Conservation (phyloP, 257 asterid species). For the Buddleja alternifolia region DNA sequence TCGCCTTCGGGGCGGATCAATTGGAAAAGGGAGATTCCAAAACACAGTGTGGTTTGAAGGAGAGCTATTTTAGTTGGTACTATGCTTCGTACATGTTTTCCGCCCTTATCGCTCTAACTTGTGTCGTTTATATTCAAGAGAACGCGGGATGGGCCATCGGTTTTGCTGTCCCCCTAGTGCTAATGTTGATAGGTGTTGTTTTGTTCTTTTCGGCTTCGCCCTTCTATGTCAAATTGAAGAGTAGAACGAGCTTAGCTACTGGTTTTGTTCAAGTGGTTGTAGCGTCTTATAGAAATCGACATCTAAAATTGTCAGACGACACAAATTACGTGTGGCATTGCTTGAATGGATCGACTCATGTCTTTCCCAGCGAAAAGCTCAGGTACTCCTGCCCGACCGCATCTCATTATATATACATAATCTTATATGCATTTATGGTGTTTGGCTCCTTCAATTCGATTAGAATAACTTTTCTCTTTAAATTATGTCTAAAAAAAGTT, state of each 20-base stretch:
- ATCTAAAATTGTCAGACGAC: slow-evolving; percentile 27
- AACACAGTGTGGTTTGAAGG: slow-evolving; percentile 25
- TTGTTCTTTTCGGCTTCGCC: slow-evolving; percentile 58
- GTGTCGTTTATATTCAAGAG: slow-evolving; percentile 75
- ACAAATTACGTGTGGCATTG: slow-evolving; percentile 37
- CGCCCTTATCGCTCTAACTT: slow-evolving; percentile 49
- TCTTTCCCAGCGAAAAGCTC: slow-evolving; percentile 55
- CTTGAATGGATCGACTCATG: slow-evolving; percentile 36
- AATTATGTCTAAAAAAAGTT: no score
- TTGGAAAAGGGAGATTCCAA: slow-evolving; percentile 39
- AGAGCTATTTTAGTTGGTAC: slow-evolving; percentile 69
- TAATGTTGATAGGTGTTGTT: slow-evolving; percentile 43
- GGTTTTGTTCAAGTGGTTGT: slow-evolving; percentile 57
- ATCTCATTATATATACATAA: no score
- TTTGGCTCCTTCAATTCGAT: no score
- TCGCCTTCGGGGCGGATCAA: slow-evolving; percentile 82
- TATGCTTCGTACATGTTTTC: slow-evolving; percentile 52
- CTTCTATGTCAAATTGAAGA: slow-evolving; percentile 51
- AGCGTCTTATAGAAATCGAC: no score
- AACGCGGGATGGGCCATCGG: slow-evolving; percentile 77
- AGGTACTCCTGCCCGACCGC: no score
- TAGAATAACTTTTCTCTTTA: no score
- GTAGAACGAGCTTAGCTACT: slow-evolving; percentile 45
- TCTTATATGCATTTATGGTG: no score
- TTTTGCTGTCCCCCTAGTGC: slow-evolving; percentile 56